phyloP scores from a whole-genome alignment of 2,329 filamentous ascomycete genomes.

The Sclerotinia trifoliorum region DNA sequence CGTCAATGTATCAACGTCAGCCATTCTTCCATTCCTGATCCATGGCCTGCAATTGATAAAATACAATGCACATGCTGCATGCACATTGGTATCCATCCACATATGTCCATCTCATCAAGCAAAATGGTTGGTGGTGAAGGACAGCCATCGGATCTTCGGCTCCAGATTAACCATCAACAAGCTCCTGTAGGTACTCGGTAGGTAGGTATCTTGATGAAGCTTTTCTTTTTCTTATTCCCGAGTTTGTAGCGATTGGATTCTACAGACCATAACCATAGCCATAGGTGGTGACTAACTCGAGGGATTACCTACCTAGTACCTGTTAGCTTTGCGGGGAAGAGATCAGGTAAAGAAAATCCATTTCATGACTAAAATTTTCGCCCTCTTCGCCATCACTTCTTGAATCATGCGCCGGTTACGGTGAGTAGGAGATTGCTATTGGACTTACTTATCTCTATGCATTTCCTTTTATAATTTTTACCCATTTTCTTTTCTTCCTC shows the following conservation, averaged over 20 bases:
- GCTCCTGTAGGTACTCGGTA: too few relatives aligned
- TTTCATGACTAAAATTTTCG: constrained; percentile 9
- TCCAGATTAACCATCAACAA: background rate
- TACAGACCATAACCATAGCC: background rate
- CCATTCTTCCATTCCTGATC: too few relatives aligned
- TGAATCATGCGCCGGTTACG: constrained; percentile 2
- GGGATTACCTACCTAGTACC: too few relatives aligned
- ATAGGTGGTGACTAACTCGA: background rate
- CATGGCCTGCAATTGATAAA: too few relatives aligned
- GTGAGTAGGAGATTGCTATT: background rate
- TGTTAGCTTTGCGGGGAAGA: background rate
- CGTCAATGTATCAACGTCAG: background rate
- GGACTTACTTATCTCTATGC: background rate
- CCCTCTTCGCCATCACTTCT: background rate
- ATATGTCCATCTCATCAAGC: background rate
- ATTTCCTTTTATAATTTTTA: background rate
- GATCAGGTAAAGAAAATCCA: constrained; percentile 6
- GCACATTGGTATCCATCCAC: background rate
- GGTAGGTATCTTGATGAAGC: background rate
- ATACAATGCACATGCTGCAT: too few relatives aligned
- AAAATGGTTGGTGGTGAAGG: background rate
- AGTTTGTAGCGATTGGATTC: background rate
- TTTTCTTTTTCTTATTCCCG: background rate
- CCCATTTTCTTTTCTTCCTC: background rate
- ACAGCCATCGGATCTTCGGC: background rate